A percentile compares a stretch with the other conserved stretches of the same genome.
phyloP scores from a whole-genome alignment of 2,329 filamentous ascomycete genomes.

The Hysterium pulicare region DNA sequence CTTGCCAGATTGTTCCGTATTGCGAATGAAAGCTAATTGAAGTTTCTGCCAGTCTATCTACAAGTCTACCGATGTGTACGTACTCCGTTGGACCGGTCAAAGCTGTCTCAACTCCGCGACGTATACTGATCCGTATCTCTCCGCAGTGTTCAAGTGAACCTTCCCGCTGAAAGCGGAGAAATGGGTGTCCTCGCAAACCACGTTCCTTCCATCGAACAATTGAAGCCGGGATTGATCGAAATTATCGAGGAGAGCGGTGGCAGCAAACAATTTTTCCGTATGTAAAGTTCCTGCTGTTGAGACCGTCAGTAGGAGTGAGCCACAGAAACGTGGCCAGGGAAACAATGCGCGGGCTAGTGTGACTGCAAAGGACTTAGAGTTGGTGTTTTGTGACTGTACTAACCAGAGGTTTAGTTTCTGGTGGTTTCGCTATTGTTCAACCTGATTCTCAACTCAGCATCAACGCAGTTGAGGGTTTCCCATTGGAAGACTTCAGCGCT shows the following conservation, averaged over 20 bases:
- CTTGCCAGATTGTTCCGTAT: too few species aligned
- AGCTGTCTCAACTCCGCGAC: conserved; percentile 9
- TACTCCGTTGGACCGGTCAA: conserved; percentile 33
- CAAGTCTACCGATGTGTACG: conserved; percentile 69
- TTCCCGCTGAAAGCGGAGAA: conserved; percentile 94
- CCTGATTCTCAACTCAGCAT: conserved; percentile 93
- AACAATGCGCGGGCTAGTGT: too few species aligned
- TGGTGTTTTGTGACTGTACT: too few species aligned
- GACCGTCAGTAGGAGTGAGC: too few species aligned
- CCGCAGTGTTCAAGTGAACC: conserved; percentile 91
- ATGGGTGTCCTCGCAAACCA: conserved; percentile 99
- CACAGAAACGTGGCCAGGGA: too few species aligned
- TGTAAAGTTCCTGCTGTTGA: conserved; percentile 39
- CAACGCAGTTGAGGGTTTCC: conserved; percentile 94
- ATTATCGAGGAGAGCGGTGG: conserved; percentile 87
- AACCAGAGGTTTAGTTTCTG: conserved; percentile 65
- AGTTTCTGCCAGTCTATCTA: conserved; percentile 57
- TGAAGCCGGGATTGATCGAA: conserved; percentile 94
- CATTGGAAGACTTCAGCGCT: conserved; percentile 92
- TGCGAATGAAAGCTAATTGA: conserved; percentile 23
- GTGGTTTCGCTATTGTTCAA: conserved; percentile 95
- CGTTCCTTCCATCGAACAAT: conserved; percentile 97
- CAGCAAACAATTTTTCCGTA: conserved; percentile 98
- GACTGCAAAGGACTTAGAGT: too few species aligned
- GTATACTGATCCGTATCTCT: conserved; percentile 26